Conservation (phyloP, 768 basidiomycete genomes). For the Dacryopinax spathularia region DNA sequence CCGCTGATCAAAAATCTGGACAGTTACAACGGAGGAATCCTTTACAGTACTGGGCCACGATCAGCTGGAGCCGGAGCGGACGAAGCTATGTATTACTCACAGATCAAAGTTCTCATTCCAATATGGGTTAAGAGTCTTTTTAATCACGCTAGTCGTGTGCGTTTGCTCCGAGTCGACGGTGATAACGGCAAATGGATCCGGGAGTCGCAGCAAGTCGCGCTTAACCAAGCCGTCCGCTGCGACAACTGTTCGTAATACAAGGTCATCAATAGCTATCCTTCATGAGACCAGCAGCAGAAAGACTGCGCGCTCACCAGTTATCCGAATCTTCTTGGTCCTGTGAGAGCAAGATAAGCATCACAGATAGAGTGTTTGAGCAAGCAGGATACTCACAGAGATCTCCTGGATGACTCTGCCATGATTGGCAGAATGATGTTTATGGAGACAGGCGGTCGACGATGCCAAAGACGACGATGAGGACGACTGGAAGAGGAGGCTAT, state of each 20-base stretch:
- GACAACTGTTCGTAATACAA: slow-evolving; percentile 44
- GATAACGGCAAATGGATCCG: slow-evolving; percentile 96
- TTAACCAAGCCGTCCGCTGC: slow-evolving; percentile 89
- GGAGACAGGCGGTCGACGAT: background rate
- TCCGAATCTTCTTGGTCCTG: slow-evolving; percentile 13
- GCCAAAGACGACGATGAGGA: background rate
- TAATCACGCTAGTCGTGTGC: slow-evolving; percentile 91
- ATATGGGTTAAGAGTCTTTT: slow-evolving; percentile 87
- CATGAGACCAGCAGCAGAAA: background rate
- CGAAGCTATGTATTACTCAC: slow-evolving; percentile 32
- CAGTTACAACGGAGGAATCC: slow-evolving; percentile 93
- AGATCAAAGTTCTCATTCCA: slow-evolving; percentile 99
- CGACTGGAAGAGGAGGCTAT: background rate
- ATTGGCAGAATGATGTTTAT: background rate
- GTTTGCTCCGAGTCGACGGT: slow-evolving; percentile 98
- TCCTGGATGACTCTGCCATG: slow-evolving; percentile 2
- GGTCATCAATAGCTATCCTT: background rate
- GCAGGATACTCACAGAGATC: background rate
- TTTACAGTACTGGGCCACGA: slow-evolving; percentile 64
- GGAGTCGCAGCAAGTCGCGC: slow-evolving; percentile 89
- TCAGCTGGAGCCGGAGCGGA: slow-evolving; percentile 3
- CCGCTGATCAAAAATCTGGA: slow-evolving; percentile 97
- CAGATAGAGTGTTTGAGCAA: background rate
- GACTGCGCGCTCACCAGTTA: slow-evolving; percentile 9
- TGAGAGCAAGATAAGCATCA: background rate